Base-by-base conservation (phyloP, 2,329 filamentous ascomycete genomes). In the Sarocladium brachiariae region DNA sequence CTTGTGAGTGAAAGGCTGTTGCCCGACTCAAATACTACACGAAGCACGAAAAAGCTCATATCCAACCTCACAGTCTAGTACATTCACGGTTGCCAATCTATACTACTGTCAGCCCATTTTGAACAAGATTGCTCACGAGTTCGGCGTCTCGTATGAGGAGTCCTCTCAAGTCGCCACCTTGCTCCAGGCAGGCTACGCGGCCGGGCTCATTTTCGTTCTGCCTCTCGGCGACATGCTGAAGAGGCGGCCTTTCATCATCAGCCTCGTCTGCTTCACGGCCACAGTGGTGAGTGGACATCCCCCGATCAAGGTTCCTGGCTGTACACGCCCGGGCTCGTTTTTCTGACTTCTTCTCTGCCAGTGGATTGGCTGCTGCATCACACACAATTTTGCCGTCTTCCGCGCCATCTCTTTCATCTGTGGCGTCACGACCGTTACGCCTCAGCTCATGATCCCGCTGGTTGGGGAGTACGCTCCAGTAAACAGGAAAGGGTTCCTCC, bases 51-150 rank as follows among this genome's bases (percentile, higher is more conserved):
- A n/a, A n/a, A n/a, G n/a, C n/a, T n/a, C n/a, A n/a, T n/a, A n/a
- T n/a, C n/a, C n/a, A n/a, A n/a, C n/a, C n/a, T n/a, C n/a, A n/a
- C 19, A 80, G 77, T 67, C 77, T 2, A 69, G 70, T 0, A 76
- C 82, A 3, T 82, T 89, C 56, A 88, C 85, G 1, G 87, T 91
- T 6, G 87, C 87, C 16, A 91, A 91, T 57, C 70, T 92, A 2
- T 92, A 92, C 68, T 90, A 92, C 65, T 87, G 79, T 53, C 87
- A 91, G 59, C 86, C 88, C 0, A 87, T 92, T 43, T 70, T 92
- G 21, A 89, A 90, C 60, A 79, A 86, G 48, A 74, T 93, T 35
- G 87, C 88, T 0, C 64, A 73, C 9, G 83, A 86, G 14, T 92
- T 93, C 60, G 60, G 76, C 50, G 83, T 92, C 45, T 76, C 74